Base-by-base conservation (phyloP, 768 basidiomycete genomes). In the Serendipita sp. region DNA sequence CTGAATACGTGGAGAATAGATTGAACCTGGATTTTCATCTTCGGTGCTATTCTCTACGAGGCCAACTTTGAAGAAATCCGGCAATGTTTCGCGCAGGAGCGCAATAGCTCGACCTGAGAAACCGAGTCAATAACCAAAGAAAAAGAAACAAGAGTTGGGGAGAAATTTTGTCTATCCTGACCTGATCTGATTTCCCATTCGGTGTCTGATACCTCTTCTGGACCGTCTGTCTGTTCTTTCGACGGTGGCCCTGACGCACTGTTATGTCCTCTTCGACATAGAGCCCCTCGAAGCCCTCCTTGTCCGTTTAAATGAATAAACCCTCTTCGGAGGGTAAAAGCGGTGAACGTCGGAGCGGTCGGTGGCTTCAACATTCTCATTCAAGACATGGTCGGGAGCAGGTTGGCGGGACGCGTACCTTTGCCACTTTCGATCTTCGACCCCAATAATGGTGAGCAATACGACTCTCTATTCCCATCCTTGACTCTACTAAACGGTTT, bases 111-210 rank as follows among this genome's bases (percentile, higher is more conserved):
- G 83, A 60, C 88, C 88, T 90, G 66, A n/a, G 1, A 62, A 28
- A 15, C 3, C 28, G 37, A n/a, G 15, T 48, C 28, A 38, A 64
- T 28, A 63, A 66, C 41, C 5, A 13, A 41, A 41, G 41, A 28
- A 37, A 41, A 44, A n/a, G 24, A 67, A 34, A 46, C 64, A 63
- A 46, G 64, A 38, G 30, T 18, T 35, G 45, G 18, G 37, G 46
- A 45, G 68, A 63, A 58, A 38, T 64, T 71, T 69, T 72, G 71
- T 72, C 67, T 74, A 75, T 73, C 73, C 74, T 44, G 65, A 85
- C 88, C 87, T 69, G 86, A 87, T 30, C 86, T 83, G 60, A 89
- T 78, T 70, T 88, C 82, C 88, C 88, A 90, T 69, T 90, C 88
- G 4, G 78, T 76, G 71, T 90, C 88, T 0, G 86, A 80, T 5